Evolutionary conservation across 768 basidiomycete genomes (phyloP), one percentile per base, ranked within the genome.

Genomic region (Clavulina sp.): DNA sequence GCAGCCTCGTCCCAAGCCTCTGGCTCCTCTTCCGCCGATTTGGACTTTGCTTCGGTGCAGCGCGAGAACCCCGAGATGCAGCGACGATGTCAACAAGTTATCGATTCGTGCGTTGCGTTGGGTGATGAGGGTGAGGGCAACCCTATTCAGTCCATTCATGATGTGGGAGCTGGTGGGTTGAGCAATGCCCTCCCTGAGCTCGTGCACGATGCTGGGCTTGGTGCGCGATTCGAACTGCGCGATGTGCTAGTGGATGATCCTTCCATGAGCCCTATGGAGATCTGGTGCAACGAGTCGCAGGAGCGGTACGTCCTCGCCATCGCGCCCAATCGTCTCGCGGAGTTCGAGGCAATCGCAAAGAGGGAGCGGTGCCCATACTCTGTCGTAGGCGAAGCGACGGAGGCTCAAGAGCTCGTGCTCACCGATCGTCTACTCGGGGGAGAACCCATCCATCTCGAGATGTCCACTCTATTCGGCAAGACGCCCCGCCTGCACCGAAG

Each of bases 251-350:
- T 95, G 36, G 93, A 88, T 28, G 95, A 97, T 63, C 72, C 75
- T 23, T 82, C 84, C 34, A 87, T 99, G 86, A 91, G 87, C 3
- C 95, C 95, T 0, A 96, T 99, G 93, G 93, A 97, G 68, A 96
- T 97, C 48, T 99, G 95, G 95, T 97, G 95, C 63, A 99, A 99
- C 66, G 95, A 99, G 67, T 84, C 81, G 57, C 95, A 97, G 69
- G 95, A 97, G 61, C 80, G 95, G 34, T 99, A 97, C 62, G 95
- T 97, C 28, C 73, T 97, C 29, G 95, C 95, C 5, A 74, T 99
- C 54, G 75, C 77, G 0, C 75, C 77, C 2, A 72, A 50, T n/a
- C 51, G 74, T 18, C 59, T 70, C 24, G 64, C 66, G 2, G 64
- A 67, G 3, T 97, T 99, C 65, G 78, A 79, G 59, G 66, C 59